These are phyloP conservation scores for Capsicum chinense DNA, from an alignment of 257 asterid genomes.

Conservation along the genomic window DNA sequence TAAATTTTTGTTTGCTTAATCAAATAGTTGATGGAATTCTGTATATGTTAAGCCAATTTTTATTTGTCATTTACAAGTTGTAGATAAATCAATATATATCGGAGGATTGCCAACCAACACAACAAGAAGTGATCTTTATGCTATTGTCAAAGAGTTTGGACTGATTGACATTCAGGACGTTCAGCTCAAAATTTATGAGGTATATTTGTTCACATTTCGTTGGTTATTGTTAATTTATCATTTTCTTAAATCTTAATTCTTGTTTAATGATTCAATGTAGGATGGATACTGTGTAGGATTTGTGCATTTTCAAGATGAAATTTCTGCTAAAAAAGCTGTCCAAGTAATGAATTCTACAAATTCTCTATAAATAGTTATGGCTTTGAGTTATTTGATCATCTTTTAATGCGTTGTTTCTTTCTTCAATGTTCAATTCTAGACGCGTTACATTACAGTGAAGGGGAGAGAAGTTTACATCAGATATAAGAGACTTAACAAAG, in stretches of 20 bases:
- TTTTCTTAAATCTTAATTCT: not conserved
- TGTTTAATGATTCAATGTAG: conserved; percentile 32
- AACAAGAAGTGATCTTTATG: no score
- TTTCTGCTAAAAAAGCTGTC: conserved; percentile 57
- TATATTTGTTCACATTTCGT: conserved; percentile 7
- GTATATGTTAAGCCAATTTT: not conserved
- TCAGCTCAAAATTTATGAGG: not conserved
- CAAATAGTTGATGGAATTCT: not conserved
- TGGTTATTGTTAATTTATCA: no score
- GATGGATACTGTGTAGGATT: conserved; percentile 73
- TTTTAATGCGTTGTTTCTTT: no score
- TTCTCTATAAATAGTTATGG: not conserved
- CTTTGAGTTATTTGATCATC: no score
- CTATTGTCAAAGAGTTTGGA: no score
- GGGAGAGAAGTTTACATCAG: conserved; percentile 49
- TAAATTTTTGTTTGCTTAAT: conserved; percentile 34
- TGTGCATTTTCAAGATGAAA: conserved; percentile 63
- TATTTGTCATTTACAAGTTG: not conserved
- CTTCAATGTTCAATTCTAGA: conserved; percentile 41
- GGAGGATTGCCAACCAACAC: no score
- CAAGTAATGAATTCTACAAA: conserved; percentile 43
- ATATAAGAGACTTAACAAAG: conserved; percentile 36
- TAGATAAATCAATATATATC: no score
- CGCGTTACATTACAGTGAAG: conserved; percentile 46
- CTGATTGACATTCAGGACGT: no score